Conservation (phyloP, 352 stramenopile genomes). For the Globisporangium uncinulatum region DNA sequence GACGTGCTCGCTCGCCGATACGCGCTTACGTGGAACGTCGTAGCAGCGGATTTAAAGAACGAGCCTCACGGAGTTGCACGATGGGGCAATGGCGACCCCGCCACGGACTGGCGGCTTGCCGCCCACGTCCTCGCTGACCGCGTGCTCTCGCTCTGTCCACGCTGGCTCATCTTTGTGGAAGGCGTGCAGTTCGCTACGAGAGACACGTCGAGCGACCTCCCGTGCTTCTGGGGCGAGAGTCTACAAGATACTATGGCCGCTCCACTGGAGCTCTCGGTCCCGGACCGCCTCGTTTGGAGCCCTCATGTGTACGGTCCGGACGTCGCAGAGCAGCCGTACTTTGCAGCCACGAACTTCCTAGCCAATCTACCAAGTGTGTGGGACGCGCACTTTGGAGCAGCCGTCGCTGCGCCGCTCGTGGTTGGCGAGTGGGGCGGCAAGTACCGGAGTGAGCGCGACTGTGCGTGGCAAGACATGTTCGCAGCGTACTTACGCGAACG, state of each 20-base stretch:
- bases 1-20: slow-evolving; percentile 28
- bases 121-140: slow-evolving; percentile 18
- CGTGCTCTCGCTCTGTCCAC: slow-evolving; percentile 24
- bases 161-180: slow-evolving; percentile 54
- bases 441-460: slow-evolving; percentile 27
- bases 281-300: slow-evolving; percentile 42
- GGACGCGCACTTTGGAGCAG: slow-evolving; percentile 50
- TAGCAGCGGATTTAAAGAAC: slow-evolving; percentile 53
- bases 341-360: slow-evolving; percentile 28
- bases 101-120: slow-evolving; percentile 45
- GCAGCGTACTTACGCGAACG: slow-evolving; percentile 24
- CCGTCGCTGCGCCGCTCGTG: slow-evolving; percentile 34
- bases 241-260: slow-evolving; percentile 22
- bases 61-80: slow-evolving; percentile 44
- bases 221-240: slow-evolving; percentile 54
- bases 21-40: slow-evolving; percentile 32
- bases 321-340: slow-evolving; percentile 39
- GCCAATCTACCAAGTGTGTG: slow-evolving; percentile 49
- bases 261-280: slow-evolving; percentile 22
- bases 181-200: slow-evolving; percentile 34
- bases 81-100: slow-evolving; percentile 31
- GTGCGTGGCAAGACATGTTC: slow-evolving; percentile 43
- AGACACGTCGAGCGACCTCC: slow-evolving; percentile 17
- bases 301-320: slow-evolving; percentile 45
- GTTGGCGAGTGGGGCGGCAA: slow-evolving; percentile 61